Evolutionary conservation across 257 asterid genomes (phyloP).

Genomic region (Nicotiana undulata): DNA sequence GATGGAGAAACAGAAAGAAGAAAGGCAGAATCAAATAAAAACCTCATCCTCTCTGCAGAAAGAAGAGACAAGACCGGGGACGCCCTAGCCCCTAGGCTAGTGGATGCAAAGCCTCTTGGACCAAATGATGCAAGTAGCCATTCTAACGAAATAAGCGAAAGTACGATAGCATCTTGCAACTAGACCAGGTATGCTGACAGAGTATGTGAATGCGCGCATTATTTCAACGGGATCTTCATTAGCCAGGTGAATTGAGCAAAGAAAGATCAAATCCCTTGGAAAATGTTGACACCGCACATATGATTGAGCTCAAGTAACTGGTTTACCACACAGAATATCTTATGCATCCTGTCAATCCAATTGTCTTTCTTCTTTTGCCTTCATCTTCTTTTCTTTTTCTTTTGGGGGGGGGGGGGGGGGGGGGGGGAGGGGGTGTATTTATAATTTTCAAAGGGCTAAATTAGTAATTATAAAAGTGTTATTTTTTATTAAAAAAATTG

Average conservation of each 20-base stretch:
- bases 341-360: neutral
- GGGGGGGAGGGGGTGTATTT: too few relatives aligned
- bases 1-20: neutral
- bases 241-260: neutral
- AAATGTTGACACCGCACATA: neutral
- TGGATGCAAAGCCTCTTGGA: neutral
- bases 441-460: too few relatives aligned
- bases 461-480: too few relatives aligned
- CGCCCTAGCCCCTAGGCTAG: neutral
- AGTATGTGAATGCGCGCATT: neutral
- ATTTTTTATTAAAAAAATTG: too few relatives aligned
- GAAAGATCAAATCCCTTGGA: neutral
- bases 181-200: neutral
- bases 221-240: neutral
- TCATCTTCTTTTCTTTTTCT: neutral
- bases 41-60: slow-evolving; percentile 1
- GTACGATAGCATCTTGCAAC: neutral
- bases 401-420: neutral
- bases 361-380: neutral
- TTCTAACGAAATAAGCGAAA: neutral
- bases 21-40: neutral
- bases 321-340: neutral
- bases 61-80: neutral
- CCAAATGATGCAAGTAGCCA: neutral
- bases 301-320: neutral